Evolutionary conservation across 257 asterid genomes (phyloP).

Genomic region (Dorcoceras hygrometricum): DNA sequence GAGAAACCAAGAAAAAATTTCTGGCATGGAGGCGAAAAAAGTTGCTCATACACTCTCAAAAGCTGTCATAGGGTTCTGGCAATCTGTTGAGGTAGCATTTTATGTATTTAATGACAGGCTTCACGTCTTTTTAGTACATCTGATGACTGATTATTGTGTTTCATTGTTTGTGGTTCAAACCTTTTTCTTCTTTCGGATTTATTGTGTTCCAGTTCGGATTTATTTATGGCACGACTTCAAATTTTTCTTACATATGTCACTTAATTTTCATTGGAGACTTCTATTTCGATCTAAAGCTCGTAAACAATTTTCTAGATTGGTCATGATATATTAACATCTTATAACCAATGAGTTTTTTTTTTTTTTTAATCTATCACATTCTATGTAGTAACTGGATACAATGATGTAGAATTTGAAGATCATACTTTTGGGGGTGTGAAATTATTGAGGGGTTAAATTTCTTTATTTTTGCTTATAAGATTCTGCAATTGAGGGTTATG

Average conservation of each 20-base stretch:
- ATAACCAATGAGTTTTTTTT: neutral
- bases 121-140: neutral
- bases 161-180: neutral
- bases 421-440: conserved; percentile 1
- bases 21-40: conserved; percentile 51
- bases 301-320: neutral
- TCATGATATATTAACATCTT: conserved; percentile 17
- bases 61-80: conserved; percentile 86
- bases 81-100: conserved; percentile 51
- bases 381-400: neutral
- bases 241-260: neutral
- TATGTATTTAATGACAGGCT: conserved; percentile 10
- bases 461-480: neutral
- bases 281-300: neutral
- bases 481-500: neutral
- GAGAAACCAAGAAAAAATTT: conserved; percentile 43
- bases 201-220: neutral
- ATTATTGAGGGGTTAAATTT: conserved; percentile 3
- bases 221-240: neutral
- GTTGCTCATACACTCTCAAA: conserved; percentile 64
- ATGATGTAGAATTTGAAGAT: conserved; percentile 11
- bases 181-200: neutral
- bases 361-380: neutral
- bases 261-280: too few relatives aligned
- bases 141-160: neutral